These are phyloP conservation scores for Metschnikowia anglica DNA, from an alignment of 805 yeast species.

Conservation along the genomic window DNA sequence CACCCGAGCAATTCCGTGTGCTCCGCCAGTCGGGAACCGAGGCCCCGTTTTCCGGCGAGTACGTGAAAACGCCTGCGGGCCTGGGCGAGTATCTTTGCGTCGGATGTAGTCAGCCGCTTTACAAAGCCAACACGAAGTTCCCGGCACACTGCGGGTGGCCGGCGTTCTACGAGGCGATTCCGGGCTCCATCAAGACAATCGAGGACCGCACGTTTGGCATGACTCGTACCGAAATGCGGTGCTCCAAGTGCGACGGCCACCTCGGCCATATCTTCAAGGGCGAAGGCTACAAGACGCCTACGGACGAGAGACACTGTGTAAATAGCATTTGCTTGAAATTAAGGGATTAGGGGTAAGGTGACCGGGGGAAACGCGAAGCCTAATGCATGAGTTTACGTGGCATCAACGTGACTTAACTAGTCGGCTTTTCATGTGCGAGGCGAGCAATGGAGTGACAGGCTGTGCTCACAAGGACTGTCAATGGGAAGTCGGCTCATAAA, in stretches of 20 bases:
- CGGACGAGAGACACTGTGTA: constrained; percentile 93
- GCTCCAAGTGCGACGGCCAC: constrained; percentile 89
- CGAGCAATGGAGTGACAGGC: too few species aligned
- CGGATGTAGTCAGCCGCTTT: constrained; percentile 79
- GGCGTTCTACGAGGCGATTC: constrained; percentile 86
- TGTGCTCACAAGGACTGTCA: too few species aligned
- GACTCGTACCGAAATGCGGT: constrained; percentile 85
- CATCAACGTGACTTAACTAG: too few species aligned
- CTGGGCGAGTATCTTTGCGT: constrained; percentile 80
- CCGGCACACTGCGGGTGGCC: constrained; percentile 98
- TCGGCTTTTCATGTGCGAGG: too few species aligned
- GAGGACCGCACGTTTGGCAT: constrained; percentile 70
- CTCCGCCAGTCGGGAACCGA: constrained; percentile 76
- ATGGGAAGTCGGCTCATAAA: too few species aligned
- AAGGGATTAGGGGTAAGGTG: constrained; percentile 19
- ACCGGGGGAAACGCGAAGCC: too few species aligned
- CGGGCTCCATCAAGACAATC: constrained; percentile 65
- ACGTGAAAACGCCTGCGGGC: constrained; percentile 49
- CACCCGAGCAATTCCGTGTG: constrained; percentile 76
- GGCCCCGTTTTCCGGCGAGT: constrained; percentile 63
- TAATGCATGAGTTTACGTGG: too few species aligned
- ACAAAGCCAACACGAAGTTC: constrained; percentile 77
- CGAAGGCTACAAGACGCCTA: constrained; percentile 87
- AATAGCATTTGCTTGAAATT: constrained; percentile 82
- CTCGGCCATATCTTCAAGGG: constrained; percentile 93